These are phyloP conservation scores for Viola pubescens DNA, from an alignment of 441 rosid species.

Conservation along the genomic window DNA sequence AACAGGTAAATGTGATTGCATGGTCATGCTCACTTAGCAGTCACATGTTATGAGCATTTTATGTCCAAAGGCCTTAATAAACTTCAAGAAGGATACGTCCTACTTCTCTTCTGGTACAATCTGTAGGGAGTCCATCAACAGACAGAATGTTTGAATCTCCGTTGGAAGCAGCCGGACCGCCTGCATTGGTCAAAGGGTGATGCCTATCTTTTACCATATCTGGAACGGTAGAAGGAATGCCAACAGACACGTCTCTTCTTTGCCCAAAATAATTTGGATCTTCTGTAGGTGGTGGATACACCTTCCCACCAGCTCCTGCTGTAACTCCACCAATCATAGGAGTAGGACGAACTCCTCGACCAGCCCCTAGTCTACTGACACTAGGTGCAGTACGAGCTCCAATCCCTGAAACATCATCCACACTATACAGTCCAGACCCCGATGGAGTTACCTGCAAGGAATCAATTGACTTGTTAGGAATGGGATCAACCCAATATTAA, in stretches of 20 bases:
- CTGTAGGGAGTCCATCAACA: conserved; percentile 55
- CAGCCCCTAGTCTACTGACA: conserved; percentile 23
- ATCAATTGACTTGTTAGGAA: background rate
- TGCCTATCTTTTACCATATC: conserved; percentile 26
- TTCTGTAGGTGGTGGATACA: conserved; percentile 26
- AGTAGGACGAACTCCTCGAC: conserved; percentile 21
- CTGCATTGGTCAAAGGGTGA: conserved; percentile 25
- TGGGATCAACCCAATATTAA: background rate
- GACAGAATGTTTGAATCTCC: conserved; percentile 41
- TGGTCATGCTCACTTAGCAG: background rate
- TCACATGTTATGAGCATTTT: background rate
- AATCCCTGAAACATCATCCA: conserved; percentile 18
- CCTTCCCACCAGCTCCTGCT: conserved; percentile 22
- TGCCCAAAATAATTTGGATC: conserved; percentile 23
- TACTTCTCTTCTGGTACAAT: conserved; percentile 60
- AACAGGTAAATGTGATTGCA: conserved; percentile 1
- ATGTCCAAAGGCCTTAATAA: background rate
- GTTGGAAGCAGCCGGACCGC: conserved; percentile 13
- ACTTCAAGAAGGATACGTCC: conserved; percentile 43
- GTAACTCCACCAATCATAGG: conserved; percentile 20
- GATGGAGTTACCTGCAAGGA: conserved; percentile 25
- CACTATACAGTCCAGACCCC: conserved; percentile 20
- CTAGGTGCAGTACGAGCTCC: conserved; percentile 23
- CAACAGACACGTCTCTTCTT: conserved; percentile 24
- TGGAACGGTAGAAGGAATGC: conserved; percentile 21